A percentile compares a stretch with the other conserved stretches of the same genome.
phyloP scores from a whole-genome alignment of 2,329 filamentous ascomycete genomes.

The Sporothrix brunneoviolacea region DNA sequence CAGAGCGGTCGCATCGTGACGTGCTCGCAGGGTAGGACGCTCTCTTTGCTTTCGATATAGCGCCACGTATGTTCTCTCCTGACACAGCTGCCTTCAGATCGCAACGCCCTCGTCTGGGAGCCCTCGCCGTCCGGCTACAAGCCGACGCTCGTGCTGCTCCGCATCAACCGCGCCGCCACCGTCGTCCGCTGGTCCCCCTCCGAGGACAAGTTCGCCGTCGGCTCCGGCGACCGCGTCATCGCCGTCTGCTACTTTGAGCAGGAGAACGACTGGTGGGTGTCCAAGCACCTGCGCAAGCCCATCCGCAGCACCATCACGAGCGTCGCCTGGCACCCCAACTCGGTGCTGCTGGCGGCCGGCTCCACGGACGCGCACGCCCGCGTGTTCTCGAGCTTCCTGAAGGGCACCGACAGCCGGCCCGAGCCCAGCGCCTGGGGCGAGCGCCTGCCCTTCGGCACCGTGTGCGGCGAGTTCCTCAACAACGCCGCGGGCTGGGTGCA shows the following conservation, averaged over 20 bases:
- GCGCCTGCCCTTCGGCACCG: constrained; percentile 92
- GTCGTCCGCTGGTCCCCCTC: constrained; percentile 96
- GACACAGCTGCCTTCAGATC: no score
- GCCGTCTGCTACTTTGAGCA: constrained; percentile 98
- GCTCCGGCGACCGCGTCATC: constrained; percentile 90
- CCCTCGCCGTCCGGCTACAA: constrained; percentile 89
- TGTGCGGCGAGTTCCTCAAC: constrained; percentile 94
- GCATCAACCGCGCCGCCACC: constrained; percentile 93
- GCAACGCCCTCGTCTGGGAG: constrained; percentile 98
- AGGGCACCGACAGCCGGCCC: constrained; percentile 81
- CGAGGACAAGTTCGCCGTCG: constrained; percentile 95
- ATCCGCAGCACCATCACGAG: constrained; percentile 95
- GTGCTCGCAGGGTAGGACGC: constrained; percentile 95
- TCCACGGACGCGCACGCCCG: constrained; percentile 96
- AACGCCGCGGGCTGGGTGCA: constrained; percentile 97
- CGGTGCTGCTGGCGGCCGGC: constrained; percentile 85
- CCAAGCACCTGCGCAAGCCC: constrained; percentile 98
- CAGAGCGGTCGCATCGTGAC: constrained; percentile 90
- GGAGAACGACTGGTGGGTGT: constrained; percentile 99
- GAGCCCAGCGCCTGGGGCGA: constrained; percentile 91
- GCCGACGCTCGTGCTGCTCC: constrained; percentile 90
- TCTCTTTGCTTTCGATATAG: no score
- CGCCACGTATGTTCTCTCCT: no score
- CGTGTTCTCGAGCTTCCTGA: constrained; percentile 94
- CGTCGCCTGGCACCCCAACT: constrained; percentile 95